A percentile compares a stretch with the other conserved stretches of the same genome.
These are phyloP conservation scores for Plasmopara muralis DNA, from an alignment of 352 stramenopile species.

Conservation along the genomic window DNA sequence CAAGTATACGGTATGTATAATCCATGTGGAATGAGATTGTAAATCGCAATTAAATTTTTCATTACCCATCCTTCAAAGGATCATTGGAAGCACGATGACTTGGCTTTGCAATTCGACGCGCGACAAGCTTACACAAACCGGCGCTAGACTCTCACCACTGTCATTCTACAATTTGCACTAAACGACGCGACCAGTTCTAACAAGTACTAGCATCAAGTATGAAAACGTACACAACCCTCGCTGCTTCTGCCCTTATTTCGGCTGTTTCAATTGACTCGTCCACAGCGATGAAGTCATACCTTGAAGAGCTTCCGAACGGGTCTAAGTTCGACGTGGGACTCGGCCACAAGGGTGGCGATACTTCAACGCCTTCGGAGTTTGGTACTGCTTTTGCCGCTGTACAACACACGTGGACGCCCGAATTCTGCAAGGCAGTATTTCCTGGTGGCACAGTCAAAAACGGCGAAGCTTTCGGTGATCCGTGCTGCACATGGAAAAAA, in stretches of 20 bases:
- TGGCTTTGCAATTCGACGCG: neutral
- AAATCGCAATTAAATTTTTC: too few species aligned
- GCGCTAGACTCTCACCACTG: neutral
- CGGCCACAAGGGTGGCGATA: conserved; percentile 27
- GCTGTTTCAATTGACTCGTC: conserved; percentile 15
- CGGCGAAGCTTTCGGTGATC: conserved; percentile 44
- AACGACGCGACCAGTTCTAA: conserved; percentile 11
- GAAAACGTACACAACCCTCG: conserved; percentile 18
- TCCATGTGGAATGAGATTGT: too few species aligned
- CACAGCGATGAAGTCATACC: conserved; percentile 21
- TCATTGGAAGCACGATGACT: neutral
- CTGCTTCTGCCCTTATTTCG: conserved; percentile 19
- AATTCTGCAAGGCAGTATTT: conserved; percentile 23
- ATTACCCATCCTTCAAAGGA: neutral
- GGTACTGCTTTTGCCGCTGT: conserved; percentile 25
- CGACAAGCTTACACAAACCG: neutral
- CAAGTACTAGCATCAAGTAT: conserved; percentile 1
- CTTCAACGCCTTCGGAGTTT: conserved; percentile 31
- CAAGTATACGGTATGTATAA: too few species aligned
- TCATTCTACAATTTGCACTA: conserved; percentile 24
- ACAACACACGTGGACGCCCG: conserved; percentile 19
- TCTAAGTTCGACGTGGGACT: conserved; percentile 30
- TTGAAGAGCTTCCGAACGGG: conserved; percentile 38
- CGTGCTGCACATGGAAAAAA: conserved; percentile 45
- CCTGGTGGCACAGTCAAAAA: conserved; percentile 26